Percentiles rank a stretch among this genome's conserved stretches.
Evolutionary conservation across 2,329 filamentous ascomycete species (phyloP).

Genomic region (Ceratocystiopsis sp.): DNA sequence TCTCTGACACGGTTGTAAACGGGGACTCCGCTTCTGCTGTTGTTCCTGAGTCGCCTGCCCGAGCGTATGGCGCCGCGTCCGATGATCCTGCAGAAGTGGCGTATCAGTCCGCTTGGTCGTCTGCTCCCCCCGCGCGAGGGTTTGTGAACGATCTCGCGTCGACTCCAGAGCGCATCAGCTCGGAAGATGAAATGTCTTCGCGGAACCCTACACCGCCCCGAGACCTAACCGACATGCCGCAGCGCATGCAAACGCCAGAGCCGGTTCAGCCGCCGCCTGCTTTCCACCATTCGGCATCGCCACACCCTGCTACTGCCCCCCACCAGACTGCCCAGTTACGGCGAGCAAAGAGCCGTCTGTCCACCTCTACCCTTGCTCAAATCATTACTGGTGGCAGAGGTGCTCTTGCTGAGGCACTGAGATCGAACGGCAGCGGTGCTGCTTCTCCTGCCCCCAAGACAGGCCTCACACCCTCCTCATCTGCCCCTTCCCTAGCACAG

Average conservation of each 20-base stretch:
- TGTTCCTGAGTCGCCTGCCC: no score
- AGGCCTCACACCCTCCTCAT: background rate
- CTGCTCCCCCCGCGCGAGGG: conserved; percentile 16
- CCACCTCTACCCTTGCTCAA: conserved; percentile 63
- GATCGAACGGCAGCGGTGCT: no score
- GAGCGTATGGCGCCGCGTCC: background rate
- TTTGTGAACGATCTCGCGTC: conserved; percentile 27
- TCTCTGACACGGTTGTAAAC: conserved; percentile 26
- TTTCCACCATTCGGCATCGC: conserved; percentile 59
- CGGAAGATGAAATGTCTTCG: conserved; percentile 32
- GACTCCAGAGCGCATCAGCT: conserved; percentile 36
- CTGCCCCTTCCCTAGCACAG: background rate
- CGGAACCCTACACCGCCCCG: conserved; percentile 20
- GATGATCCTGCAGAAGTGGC: no score
- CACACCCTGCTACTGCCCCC: conserved; percentile 51
- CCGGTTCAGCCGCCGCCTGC: conserved; percentile 64
- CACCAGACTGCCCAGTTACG: conserved; percentile 63
- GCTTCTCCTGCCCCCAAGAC: background rate
- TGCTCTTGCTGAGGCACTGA: no score
- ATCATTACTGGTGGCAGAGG: conserved; percentile 46
- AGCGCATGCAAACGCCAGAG: conserved; percentile 46
- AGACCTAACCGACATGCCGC: conserved; percentile 35
- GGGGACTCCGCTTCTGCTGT: conserved; percentile 1
- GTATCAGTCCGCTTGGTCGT: no score
- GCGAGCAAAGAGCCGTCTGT: conserved; percentile 69